Percentiles rank a stretch among this genome's conserved stretches.
Conservation (phyloP, 495 filamentous ascomycete species). For the Rostrohypoxylon terebratum region DNA sequence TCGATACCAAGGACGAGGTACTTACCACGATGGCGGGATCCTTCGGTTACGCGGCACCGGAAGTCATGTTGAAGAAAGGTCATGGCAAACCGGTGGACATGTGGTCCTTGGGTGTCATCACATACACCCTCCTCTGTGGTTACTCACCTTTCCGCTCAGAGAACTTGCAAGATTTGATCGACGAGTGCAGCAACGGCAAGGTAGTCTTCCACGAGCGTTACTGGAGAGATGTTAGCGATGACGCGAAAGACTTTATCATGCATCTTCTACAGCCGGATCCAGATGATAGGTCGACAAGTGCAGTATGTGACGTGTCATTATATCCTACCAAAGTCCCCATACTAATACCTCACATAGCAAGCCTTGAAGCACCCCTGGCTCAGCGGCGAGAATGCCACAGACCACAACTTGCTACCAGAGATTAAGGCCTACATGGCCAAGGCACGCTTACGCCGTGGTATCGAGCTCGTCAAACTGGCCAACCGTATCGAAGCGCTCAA, state of each 20-base stretch:
- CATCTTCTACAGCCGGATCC: conserved; percentile 83
- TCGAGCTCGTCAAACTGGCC: conserved; percentile 95
- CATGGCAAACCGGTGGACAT: conserved; percentile 99
- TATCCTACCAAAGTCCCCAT: background rate
- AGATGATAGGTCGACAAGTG: conserved; percentile 79
- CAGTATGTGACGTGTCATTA: conserved; percentile 60
- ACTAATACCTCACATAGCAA: conserved; percentile 59
- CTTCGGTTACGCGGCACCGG: conserved; percentile 96
- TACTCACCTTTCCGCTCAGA: conserved; percentile 98
- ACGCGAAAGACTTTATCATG: conserved; percentile 95
- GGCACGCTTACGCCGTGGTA: conserved; percentile 89
- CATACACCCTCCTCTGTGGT: conserved; percentile 98
- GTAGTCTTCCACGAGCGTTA: conserved; percentile 98
- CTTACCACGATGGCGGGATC: conserved; percentile 99
- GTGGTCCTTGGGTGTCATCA: conserved; percentile 99
- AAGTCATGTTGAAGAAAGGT: conserved; percentile 97
- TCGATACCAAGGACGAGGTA: conserved; percentile 88
- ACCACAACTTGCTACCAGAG: conserved; percentile 97
- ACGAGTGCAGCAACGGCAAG: conserved; percentile 88
- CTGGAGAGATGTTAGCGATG: conserved; percentile 96
- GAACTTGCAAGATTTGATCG: conserved; percentile 91
- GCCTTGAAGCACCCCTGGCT: conserved; percentile 91
- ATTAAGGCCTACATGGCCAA: conserved; percentile 95
- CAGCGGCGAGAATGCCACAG: conserved; percentile 86
- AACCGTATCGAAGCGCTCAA: conserved; percentile 98